Percentiles rank a stretch among this genome's conserved stretches.
Evolutionary conservation across 257 asterid species (phyloP).

Genomic region (Prunella vulgaris): DNA sequence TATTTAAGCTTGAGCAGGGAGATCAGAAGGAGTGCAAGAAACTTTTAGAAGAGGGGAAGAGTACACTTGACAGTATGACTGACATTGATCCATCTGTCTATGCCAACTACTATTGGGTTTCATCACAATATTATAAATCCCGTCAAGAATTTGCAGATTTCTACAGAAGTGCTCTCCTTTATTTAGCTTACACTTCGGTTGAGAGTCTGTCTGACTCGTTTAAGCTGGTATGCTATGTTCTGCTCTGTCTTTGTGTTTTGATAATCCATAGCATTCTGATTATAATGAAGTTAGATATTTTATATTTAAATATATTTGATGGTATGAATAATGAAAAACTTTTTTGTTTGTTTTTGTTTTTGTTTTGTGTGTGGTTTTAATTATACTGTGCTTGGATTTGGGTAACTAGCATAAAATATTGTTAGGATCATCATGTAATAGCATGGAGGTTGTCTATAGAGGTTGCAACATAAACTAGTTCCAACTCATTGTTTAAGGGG

Average conservation of each 20-base stretch:
- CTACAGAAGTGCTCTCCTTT: conserved; percentile 91
- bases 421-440: neutral
- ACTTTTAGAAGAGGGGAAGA: conserved; percentile 83
- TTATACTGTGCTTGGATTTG: neutral
- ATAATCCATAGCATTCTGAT: conserved; percentile 9
- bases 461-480: neutral
- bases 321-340: neutral
- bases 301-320: neutral
- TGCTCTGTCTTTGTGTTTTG: conserved; percentile 7
- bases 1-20: conserved; percentile 81
- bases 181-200: conserved; percentile 85
- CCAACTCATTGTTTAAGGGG: neutral
- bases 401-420: neutral
- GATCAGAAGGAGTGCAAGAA: conserved; percentile 84
- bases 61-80: conserved; percentile 91
- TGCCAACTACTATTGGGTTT: conserved; percentile 91
- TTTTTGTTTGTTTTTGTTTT: neutral
- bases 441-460: neutral
- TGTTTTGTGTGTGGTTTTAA: neutral
- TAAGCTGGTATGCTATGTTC: conserved; percentile 62
- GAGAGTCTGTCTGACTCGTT: conserved; percentile 83
- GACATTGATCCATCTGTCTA: conserved; percentile 96
- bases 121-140: conserved; percentile 80
- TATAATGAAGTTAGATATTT: neutral
- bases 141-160: conserved; percentile 92